phyloP scores from a whole-genome alignment of 1,284 basidiomycete species.

The Cryptococcus sp. region DNA sequence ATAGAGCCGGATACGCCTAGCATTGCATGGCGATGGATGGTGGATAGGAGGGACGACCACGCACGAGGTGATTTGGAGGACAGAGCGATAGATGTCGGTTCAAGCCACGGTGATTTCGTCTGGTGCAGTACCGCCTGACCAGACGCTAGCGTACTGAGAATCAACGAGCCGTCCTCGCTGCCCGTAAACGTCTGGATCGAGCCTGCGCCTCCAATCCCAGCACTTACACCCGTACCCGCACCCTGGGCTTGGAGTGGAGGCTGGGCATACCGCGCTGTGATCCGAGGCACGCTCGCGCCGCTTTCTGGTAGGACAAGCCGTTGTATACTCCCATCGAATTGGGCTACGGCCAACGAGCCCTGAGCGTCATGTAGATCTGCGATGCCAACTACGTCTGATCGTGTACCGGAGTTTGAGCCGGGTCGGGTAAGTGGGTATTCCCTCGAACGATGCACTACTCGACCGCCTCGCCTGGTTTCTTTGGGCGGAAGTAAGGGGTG shows the following conservation, averaged over 20 bases:
- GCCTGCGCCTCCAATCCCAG: not conserved
- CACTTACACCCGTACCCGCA: not conserved
- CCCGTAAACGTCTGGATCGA: slow-evolving; percentile 19
- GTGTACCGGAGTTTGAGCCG: slow-evolving; percentile 15
- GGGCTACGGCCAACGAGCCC: slow-evolving; percentile 30
- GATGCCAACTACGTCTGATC: slow-evolving; percentile 41
- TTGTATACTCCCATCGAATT: slow-evolving; percentile 45
- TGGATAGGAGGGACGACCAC: slow-evolving; percentile 33
- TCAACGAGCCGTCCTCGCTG: slow-evolving; percentile 11
- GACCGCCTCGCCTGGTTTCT: slow-evolving; percentile 6
- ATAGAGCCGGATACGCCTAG: slow-evolving; percentile 28
- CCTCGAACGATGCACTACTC: slow-evolving; percentile 6
- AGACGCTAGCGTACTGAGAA: slow-evolving; percentile 37
- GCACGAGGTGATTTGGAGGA: slow-evolving; percentile 19
- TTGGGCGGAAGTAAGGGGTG: slow-evolving; percentile 30
- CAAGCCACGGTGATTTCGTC: slow-evolving; percentile 39
- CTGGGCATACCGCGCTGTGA: slow-evolving; percentile 24
- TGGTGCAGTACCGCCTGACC: slow-evolving; percentile 31
- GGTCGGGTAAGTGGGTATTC: slow-evolving; percentile 27
- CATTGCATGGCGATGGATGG: slow-evolving; percentile 13
- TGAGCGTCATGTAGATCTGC: slow-evolving; percentile 20
- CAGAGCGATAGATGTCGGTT: slow-evolving; percentile 27
- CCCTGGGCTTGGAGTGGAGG: not conserved
- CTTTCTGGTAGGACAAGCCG: slow-evolving; percentile 10
- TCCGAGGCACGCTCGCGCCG: slow-evolving; percentile 3